Evolutionary conservation across 371 early-diverging fungal species (phyloP).

Genomic region (Circinella minor): DNA sequence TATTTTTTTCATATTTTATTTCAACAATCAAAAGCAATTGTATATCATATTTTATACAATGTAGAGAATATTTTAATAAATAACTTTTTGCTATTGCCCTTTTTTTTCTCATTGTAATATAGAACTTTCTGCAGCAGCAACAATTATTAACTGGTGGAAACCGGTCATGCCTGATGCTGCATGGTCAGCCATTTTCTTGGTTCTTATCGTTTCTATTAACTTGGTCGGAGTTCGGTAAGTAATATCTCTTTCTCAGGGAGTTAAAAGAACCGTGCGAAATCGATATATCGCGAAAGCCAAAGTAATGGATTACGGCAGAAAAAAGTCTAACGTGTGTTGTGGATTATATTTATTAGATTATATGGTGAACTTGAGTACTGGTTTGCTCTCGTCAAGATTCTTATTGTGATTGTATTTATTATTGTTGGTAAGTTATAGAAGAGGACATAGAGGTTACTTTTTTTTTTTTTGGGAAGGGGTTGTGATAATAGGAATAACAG

Average conservation of each 20-base stretch:
- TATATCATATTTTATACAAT: too few relatives aligned
- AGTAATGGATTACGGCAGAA: too few relatives aligned
- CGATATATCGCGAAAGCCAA: too few relatives aligned
- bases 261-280: too few relatives aligned
- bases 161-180: slow-evolving; percentile 52
- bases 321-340: too few relatives aligned
- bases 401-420: slow-evolving; percentile 71
- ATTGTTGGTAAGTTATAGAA: slow-evolving; percentile 33
- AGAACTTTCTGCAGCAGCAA: slow-evolving; percentile 76
- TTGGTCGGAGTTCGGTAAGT: slow-evolving; percentile 25
- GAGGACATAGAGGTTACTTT: too few relatives aligned
- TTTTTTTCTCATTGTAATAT: slow-evolving; percentile 37
- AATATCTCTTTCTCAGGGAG: too few relatives aligned
- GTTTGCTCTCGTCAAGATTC: slow-evolving; percentile 73
- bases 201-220: slow-evolving; percentile 39
- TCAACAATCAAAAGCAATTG: too few relatives aligned
- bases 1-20: background rate
- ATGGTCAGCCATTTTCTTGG: slow-evolving; percentile 60
- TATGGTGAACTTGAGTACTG: slow-evolving; percentile 80
- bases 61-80: too few relatives aligned
- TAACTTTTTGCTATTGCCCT: too few relatives aligned
- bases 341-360: slow-evolving; percentile 14
- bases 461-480: too few relatives aligned
- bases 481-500: background rate
- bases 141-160: slow-evolving; percentile 78